These are phyloP conservation scores for Gilbertella persicaria DNA, from an alignment of 371 early-diverging fungal genomes.

Conservation along the genomic window DNA sequence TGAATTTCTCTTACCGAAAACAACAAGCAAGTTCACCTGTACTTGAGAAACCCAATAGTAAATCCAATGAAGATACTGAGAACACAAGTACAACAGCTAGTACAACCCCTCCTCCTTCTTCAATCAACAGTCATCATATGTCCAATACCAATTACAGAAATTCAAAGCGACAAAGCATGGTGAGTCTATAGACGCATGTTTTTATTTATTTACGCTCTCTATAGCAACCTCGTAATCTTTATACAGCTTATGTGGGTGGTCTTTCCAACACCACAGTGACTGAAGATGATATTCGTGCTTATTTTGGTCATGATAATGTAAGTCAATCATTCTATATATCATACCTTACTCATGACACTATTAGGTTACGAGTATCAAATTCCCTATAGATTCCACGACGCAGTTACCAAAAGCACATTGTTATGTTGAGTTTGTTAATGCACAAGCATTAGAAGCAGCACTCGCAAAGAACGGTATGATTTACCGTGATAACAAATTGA, in stretches of 20 bases:
- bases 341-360: not conserved
- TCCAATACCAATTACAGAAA: conserved; percentile 11
- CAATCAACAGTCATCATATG: conserved; percentile 6
- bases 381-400: conserved; percentile 44
- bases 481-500: conserved; percentile 40
- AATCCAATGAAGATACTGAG: not conserved
- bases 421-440: conserved; percentile 46
- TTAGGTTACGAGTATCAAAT: conserved; percentile 42
- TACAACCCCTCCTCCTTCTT: conserved; percentile 16
- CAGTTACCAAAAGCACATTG: conserved; percentile 49
- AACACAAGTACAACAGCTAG: conserved; percentile 16
- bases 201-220: not conserved
- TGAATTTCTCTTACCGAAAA: conserved; percentile 61
- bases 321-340: conserved; percentile 9
- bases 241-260: conserved; percentile 48
- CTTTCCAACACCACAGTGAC: conserved; percentile 37
- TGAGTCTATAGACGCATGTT: conserved; percentile 2
- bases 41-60: not conserved
- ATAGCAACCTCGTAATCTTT: conserved; percentile 35
- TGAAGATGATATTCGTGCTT: conserved; percentile 48
- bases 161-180: conserved; percentile 32
- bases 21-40: conserved; percentile 15
- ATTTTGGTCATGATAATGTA: conserved; percentile 49
- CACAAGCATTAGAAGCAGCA: conserved; percentile 40
- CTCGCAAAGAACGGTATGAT: conserved; percentile 42